These are phyloP conservation scores for Euphorbia pulcherrima DNA, from an alignment of 345 rosid species.

Conservation along the genomic window DNA sequence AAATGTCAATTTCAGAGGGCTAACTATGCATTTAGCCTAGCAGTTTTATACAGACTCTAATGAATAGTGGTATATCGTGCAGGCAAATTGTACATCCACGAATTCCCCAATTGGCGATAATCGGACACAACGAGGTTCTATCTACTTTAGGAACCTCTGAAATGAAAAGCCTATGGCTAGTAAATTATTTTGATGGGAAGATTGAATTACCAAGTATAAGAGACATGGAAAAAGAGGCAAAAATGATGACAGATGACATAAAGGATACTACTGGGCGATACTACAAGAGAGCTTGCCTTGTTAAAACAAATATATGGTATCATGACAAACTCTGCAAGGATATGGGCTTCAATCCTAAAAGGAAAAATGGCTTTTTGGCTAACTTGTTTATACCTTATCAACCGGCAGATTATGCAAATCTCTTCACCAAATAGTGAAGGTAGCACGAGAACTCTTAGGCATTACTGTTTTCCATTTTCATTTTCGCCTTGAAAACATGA, in stretches of 20 bases:
- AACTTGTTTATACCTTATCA: constrained; percentile 40
- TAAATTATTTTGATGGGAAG: constrained; percentile 34
- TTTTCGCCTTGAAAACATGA: no score
- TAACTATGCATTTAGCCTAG: no score
- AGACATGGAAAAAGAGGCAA: constrained; percentile 36
- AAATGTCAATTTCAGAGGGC: no score
- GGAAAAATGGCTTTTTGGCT: constrained; percentile 34
- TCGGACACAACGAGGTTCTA: constrained; percentile 9
- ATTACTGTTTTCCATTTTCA: no score
- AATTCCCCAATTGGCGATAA: constrained; percentile 28
- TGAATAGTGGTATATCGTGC: neutral
- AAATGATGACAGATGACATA: constrained; percentile 26
- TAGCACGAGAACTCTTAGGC: no score
- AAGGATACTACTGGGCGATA: constrained; percentile 24
- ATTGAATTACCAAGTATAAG: constrained; percentile 33
- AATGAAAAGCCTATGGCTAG: constrained; percentile 38
- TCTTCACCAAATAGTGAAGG: no score
- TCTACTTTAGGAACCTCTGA: constrained; percentile 24
- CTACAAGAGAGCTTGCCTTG: constrained; percentile 35
- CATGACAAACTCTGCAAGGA: constrained; percentile 42
- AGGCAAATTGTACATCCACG: constrained; percentile 36
- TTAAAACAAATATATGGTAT: constrained; percentile 38
- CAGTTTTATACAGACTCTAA: no score
- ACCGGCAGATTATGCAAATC: constrained; percentile 35
- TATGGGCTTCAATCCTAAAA: constrained; percentile 37